phyloP scores from a whole-genome alignment of 78 protist species.

The Protostelium mycophagum region DNA sequence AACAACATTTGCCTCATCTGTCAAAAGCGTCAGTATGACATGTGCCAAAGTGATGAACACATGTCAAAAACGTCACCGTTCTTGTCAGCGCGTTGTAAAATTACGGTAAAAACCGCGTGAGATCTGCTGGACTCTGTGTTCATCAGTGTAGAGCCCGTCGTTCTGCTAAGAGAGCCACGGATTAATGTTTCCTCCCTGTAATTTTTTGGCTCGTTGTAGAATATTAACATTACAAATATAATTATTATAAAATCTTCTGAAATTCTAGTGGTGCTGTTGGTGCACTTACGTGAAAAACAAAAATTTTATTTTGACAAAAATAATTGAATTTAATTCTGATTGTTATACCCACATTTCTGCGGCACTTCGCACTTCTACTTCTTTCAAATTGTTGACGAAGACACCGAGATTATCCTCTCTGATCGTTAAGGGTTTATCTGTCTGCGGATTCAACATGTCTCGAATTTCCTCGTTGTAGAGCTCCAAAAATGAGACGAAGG shows the following conservation, averaged over 20 bases:
- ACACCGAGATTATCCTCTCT: background rate
- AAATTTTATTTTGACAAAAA: too few species aligned
- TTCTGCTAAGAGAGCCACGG: constrained; percentile 58
- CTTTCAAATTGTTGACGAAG: constrained; percentile 21
- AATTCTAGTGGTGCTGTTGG: too few species aligned
- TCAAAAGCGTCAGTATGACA: background rate
- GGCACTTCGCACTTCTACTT: constrained; percentile 48
- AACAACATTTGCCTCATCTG: background rate
- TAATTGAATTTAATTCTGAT: too few species aligned
- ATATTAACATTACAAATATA: too few species aligned
- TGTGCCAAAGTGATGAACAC: background rate
- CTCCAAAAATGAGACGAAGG: constrained; percentile 71
- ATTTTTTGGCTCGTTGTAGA: too few species aligned
- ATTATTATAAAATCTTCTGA: too few species aligned
- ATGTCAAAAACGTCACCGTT: background rate
- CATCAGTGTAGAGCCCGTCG: constrained; percentile 74
- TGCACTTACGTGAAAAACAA: too few species aligned
- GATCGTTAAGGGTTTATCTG: background rate
- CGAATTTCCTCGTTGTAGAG: constrained; percentile 86
- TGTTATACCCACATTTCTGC: too few species aligned
- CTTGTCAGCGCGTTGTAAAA: background rate
- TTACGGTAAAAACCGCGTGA: constrained; percentile 90
- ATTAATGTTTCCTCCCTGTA: constrained; percentile 46
- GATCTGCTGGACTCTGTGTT: constrained; percentile 77
- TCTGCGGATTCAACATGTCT: constrained; percentile 66